These are phyloP conservation scores for Evernia prunastri DNA, from an alignment of 495 filamentous ascomycete genomes.

Conservation along the genomic window DNA sequence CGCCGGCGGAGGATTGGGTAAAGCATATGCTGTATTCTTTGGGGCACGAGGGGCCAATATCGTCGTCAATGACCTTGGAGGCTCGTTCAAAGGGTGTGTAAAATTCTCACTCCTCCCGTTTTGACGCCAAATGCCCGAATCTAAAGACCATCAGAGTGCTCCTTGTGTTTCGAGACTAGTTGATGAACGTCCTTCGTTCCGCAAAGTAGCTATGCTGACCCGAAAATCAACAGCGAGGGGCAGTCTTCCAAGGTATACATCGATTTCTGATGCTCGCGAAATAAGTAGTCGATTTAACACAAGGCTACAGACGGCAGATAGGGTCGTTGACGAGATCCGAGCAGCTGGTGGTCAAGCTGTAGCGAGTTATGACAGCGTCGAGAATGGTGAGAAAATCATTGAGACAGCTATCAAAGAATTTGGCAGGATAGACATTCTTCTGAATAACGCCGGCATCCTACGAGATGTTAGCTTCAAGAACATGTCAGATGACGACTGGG, in stretches of 20 bases:
- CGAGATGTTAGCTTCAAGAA: slow-evolving; percentile 98
- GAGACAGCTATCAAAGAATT: slow-evolving; percentile 90
- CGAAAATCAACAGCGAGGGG: slow-evolving; percentile 50
- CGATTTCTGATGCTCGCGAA: neutral
- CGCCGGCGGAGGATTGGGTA: slow-evolving; percentile 89
- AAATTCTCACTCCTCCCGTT: neutral
- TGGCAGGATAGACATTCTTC: slow-evolving; percentile 86
- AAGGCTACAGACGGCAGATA: slow-evolving; percentile 72
- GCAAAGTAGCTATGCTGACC: neutral
- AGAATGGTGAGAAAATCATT: slow-evolving; percentile 91
- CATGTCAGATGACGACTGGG: slow-evolving; percentile 97
- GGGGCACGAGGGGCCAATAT: slow-evolving; percentile 88
- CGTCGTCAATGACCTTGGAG: slow-evolving; percentile 95
- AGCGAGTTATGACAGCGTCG: slow-evolving; percentile 96
- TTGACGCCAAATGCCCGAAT: neutral
- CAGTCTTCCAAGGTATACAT: slow-evolving; percentile 66
- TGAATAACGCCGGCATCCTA: slow-evolving; percentile 98
- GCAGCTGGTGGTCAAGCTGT: slow-evolving; percentile 91
- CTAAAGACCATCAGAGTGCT: neutral
- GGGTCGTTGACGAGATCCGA: slow-evolving; percentile 91
- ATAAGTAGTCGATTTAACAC: neutral
- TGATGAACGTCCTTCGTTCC: neutral
- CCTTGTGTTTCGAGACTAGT: neutral
- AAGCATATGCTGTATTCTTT: slow-evolving; percentile 89
- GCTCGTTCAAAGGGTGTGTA: slow-evolving; percentile 69